Evolutionary conservation across 2,329 filamentous ascomycete genomes (phyloP).

Genomic region (Aphanoascus verrucosus): DNA sequence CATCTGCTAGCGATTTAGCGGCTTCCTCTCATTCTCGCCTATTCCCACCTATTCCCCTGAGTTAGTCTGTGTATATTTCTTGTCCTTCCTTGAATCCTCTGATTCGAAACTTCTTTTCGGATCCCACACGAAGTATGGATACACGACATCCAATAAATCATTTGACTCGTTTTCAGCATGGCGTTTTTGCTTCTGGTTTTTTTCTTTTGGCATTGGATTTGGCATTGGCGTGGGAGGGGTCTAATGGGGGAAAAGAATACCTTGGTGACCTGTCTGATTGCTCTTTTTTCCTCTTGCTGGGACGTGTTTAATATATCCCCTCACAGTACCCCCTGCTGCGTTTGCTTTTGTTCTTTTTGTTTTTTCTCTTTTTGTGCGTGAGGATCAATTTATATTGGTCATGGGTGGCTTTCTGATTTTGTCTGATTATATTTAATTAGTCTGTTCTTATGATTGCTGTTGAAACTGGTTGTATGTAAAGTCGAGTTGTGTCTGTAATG

Average conservation of each 20-base stretch:
- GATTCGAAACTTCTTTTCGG: slow-evolving; percentile 16
- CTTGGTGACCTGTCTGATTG: not conserved
- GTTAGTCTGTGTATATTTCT: not conserved
- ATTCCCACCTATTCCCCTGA: slow-evolving; percentile 16
- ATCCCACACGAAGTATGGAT: not conserved
- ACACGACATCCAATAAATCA: not conserved
- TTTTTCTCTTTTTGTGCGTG: slow-evolving; percentile 16
- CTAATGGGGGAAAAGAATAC: not conserved
- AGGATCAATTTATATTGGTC: not conserved
- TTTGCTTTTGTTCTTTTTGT: too few relatives aligned
- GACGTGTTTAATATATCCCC: not conserved
- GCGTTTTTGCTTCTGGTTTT: not conserved
- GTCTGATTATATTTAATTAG: slow-evolving; percentile 7
- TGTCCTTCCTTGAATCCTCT: not conserved
- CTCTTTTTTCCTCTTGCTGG: not conserved
- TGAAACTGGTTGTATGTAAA: slow-evolving; percentile 5
- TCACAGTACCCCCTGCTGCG: not conserved
- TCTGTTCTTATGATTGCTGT: slow-evolving; percentile 1
- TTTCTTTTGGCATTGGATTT: not conserved
- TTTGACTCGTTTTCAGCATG: not conserved
- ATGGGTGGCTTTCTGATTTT: not conserved
- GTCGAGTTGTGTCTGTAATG: not conserved
- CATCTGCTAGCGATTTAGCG: not conserved
- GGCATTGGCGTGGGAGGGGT: not conserved
- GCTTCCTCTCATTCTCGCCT: slow-evolving; percentile 8